Base-by-base conservation (phyloP, 441 rosid species). In the Capsella rubella region DNA sequence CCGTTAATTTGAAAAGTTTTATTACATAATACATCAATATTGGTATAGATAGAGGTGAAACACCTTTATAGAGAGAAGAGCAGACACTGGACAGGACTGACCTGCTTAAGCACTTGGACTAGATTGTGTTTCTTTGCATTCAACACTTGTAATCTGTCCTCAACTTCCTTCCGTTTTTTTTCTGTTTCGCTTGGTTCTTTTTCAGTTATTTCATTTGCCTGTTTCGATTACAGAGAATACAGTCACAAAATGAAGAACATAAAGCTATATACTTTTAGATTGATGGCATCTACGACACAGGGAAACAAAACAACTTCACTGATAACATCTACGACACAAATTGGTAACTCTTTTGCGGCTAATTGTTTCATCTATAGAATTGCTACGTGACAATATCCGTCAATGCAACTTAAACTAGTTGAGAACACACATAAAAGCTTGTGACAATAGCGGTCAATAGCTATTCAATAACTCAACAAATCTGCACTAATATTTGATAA, bases 81-180 rank as follows among this genome's bases (percentile, higher is more conserved):
- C 35, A 53, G 35, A 25, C 28, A 42, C 14, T 50, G 60, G 63
- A 16, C 18, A 16, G 18, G 43, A 46, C 69, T 76, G 61, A 88
- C 97, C 87, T 90, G 98, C 84, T 89, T 95, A 72, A 95, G 84
- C 56, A 86, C 86, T 84, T 85, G 96, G 21, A 95, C 99, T 10
- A 94, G 82, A 84, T 78, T 84, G 83, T 95, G 97, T 67, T 92
- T 92, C 84, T 84, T 92, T 15, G 85, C 82, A 69, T 84, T 92
- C 87, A 92, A 84, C 78, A 86, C 74, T 77, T 81, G 82, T 70
- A 91, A 84, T 71, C 82, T 87, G 79, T 88, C 95, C 83, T 89
- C 91, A 3, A 90, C 83, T 66, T 84, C 90, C 72, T 61, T 85
- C 72, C 74, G 83, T 83, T 89, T 82, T 62, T 79, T 88, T 79